These are phyloP conservation scores for Cladosporium austrohemisphaericum DNA, from an alignment of 2,329 filamentous ascomycete species.

Conservation along the genomic window DNA sequence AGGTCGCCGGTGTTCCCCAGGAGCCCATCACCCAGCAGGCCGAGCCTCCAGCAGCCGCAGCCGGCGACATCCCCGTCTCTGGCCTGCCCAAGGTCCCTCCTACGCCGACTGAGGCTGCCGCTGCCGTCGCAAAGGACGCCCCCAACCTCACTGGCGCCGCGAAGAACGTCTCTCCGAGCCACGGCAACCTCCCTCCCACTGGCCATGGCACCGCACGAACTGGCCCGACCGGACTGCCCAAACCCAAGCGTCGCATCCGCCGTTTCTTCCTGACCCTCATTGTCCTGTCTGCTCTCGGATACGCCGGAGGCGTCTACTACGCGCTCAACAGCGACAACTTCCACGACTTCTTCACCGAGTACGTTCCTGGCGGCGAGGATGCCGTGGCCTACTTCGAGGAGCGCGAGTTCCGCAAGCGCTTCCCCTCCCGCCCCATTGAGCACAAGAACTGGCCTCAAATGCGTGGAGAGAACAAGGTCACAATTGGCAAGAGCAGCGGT, in stretches of 20 bases:
- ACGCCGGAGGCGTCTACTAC: slow-evolving; percentile 86
- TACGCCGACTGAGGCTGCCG: slow-evolving; percentile 25
- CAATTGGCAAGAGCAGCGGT: slow-evolving; percentile 80
- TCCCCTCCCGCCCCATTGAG: slow-evolving; percentile 53
- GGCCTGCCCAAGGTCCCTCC: slow-evolving; percentile 22
- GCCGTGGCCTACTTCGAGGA: slow-evolving; percentile 95
- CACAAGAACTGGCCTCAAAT: slow-evolving; percentile 45
- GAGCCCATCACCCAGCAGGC: slow-evolving; percentile 23
- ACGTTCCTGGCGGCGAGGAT: slow-evolving; percentile 89
- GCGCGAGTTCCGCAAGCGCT: slow-evolving; percentile 83
- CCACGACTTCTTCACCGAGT: slow-evolving; percentile 99
- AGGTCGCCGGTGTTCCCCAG: slow-evolving; percentile 30
- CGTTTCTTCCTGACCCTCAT: slow-evolving; percentile 74
- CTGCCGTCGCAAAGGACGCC: slow-evolving; percentile 16
- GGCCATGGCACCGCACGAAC: slow-evolving; percentile 37
- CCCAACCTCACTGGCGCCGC: slow-evolving; percentile 6
- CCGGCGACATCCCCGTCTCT: slow-evolving; percentile 18
- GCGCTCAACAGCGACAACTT: slow-evolving; percentile 94
- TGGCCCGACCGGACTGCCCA: slow-evolving; percentile 47
- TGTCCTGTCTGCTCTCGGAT: slow-evolving; percentile 72
- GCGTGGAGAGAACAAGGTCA: slow-evolving; percentile 64
- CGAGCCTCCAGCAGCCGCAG: slow-evolving; percentile 17
- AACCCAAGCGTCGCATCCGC: slow-evolving; percentile 68
- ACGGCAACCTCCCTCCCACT: slow-evolving; percentile 29
- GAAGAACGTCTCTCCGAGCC: slow-evolving; percentile 17